phyloP scores from a whole-genome alignment of 805 yeast species.

The Starmerella khaoyaiensis region DNA sequence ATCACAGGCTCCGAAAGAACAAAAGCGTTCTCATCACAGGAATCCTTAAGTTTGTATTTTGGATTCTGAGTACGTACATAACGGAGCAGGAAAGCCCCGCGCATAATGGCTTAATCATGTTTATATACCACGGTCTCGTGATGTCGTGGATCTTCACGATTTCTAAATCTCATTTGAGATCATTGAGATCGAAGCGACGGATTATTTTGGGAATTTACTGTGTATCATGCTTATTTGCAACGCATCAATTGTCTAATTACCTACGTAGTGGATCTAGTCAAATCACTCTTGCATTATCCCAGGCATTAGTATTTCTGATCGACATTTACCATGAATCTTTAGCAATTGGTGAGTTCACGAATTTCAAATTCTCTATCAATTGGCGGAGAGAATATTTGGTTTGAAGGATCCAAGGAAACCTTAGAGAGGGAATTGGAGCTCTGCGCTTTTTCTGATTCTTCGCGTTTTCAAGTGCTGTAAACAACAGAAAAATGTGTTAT shows the following conservation, averaged over 20 bases:
- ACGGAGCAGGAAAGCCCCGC: conserved; percentile 42
- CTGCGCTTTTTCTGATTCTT: no score
- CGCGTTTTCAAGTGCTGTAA: no score
- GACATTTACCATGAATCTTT: conserved; percentile 8
- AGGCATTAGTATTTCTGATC: conserved; percentile 4
- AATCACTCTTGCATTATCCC: conserved; percentile 4
- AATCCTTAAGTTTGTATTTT: conserved; percentile 52
- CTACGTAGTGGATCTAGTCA: conserved; percentile 12
- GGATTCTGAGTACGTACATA: conserved; percentile 81
- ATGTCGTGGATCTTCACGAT: conserved; percentile 17
- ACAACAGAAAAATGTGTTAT: no score
- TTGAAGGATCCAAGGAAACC: background rate
- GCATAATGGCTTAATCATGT: conserved; percentile 16
- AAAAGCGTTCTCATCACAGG: conserved; percentile 35
- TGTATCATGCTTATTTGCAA: conserved; percentile 2
- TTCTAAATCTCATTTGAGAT: background rate
- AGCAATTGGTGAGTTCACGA: conserved; percentile 7
- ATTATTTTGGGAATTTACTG: conserved; percentile 3
- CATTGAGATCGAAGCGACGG: background rate
- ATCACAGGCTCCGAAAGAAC: conserved; percentile 5
- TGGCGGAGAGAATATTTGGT: conserved; percentile 3
- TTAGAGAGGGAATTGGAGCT: no score
- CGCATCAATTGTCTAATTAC: conserved; percentile 14
- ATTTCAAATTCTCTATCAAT: background rate
- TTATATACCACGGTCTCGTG: conserved; percentile 9